Evolutionary conservation across 1,284 basidiomycete genomes (phyloP), one percentile per base, ranked within the genome.

Genomic region (Butyriboletus appendiculatus): DNA sequence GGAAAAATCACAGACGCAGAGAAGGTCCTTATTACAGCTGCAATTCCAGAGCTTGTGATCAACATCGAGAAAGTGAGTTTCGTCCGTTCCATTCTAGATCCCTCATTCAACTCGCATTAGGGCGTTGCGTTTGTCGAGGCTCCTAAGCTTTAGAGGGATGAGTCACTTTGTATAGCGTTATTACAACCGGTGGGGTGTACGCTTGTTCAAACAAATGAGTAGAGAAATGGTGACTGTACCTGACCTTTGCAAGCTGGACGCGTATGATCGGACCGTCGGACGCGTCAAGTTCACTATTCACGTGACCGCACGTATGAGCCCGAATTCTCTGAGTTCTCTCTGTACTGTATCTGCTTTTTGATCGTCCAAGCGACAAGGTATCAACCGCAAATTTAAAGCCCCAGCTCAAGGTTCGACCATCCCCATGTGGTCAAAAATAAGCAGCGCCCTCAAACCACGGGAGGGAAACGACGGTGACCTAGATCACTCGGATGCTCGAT

Each of bases 1-100:
- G 95, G 94, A 24, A 77, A 78, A 49, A 73, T 95, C 62, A 85
- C 86, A 24, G 80, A 80, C 3, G 81, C 79, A 56, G 95, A 98
- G 81, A 71, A 87, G 69, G 75, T 71, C 47, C 85, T 97, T 59
- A 71, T 98, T 70, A 76, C 83, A 60, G 89, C 86, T 60, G 92
- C 91, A 51, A 70, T 96, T 50, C 90, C 92, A 26, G 94, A 96
- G 71, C 81, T 96, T 50, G 69, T 72, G 59, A 82, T 75, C 65
- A 97, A 92, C 81, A 95, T 98, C 66, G 75, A 80, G 64, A 89
- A 85, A 77, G 87, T 77, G 52, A 33, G 73, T 62, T n/a, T 16
- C n/a, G 26, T 39, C 14, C 20, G 18, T 33, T 32, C 1, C 12
- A 3, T 16, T 38, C 22, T 15, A 8, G 26, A 15, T 35, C 15